Evolutionary conservation across 225 moss, liverwort and hornwort genomes (phyloP), one percentile per base, ranked within the genome.

Genomic region (Lunularia cruciata): DNA sequence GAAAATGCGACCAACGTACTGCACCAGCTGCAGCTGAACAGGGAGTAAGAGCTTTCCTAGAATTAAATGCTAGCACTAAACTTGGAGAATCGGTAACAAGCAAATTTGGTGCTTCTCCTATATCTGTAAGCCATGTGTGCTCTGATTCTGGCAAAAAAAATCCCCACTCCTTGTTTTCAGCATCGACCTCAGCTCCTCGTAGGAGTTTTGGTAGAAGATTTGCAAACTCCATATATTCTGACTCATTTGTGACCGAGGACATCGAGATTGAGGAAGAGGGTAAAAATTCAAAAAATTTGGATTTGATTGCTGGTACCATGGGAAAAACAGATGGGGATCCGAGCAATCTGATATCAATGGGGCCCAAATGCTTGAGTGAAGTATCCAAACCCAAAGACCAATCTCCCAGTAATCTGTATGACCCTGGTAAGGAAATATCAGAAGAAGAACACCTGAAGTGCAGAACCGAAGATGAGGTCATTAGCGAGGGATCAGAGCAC

Each of bases 221-320:
- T 19, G 23, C 47, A 20, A 51, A 47, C 57, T 68, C 72, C 13
- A 67, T 63, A 14, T 37, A 58, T 55, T 68, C 72, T 30, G 54
- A 65, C 33, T 77, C 76, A 0, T 69, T 73, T 52, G 46, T 60
- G 20, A 77, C 57, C 66, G 81, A 72, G 60, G 59, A 60, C 25
- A 38, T 64, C 7, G 46, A 77, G 40, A 46, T 47, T 16, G 59
- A 57, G 59, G 49, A 65, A 28, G 65, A 57, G 48, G 48, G 31
- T 47, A 20, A 3, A 18, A 43, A 13, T 33, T 23, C 27, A 31
- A 53, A 36, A 22, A 62, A 31, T 11, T 5, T 43, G 7, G 73
- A 65, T 36, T 30, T 14, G 34, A 19, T 60, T 32, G 15, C 46
- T 11, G 57, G 55, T 68, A 45, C 38, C 42, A 25, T 27, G 11